Evolutionary conservation across 805 yeast genomes (phyloP), one percentile per base, ranked within the genome.

Genomic region (Starmerella stigmatis): DNA sequence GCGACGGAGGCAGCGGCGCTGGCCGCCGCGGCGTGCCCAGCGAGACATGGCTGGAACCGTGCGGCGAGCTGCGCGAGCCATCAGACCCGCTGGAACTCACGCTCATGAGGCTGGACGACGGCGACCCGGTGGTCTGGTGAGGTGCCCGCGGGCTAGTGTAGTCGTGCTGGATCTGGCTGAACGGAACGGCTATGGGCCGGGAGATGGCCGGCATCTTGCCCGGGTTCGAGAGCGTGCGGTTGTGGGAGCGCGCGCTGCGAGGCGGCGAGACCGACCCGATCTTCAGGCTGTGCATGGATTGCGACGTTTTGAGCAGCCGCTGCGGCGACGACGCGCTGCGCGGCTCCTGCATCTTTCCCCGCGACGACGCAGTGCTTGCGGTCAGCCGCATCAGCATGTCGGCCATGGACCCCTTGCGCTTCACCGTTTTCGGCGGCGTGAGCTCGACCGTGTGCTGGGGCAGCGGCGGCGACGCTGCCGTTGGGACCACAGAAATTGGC

Each of bases 321-420:
- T 10, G 25, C 25, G 36, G 25, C 36, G 36, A 19, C 16, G 25
- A 5, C 23, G 26, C 19, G 12, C 25, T 2, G 26, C 26, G 30
- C 31, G 29, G 13, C 15, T 44, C 47, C 28, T 50, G 46, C 38
- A 40, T 25, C 25, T 56, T 54, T 16, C 57, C 55, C 25, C 60
- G 54, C 13, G 59, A 53, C 16, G 61, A 44, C 7, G 58, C 59
- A 1, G 62, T 60, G 12, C 59, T 56, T 22, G 59, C 45, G 3
- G 63, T 60, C 35, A 61, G 50, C 17, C 64, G 50, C 11, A 63
- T 47, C 4, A 61, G 48, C 33, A 61, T 41, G 16, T 60, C 64
- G 5, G 63, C 50, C 12, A 60, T 57, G 26, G 57, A 45, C 26
- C 58, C 51, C 36, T 50, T 50, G 13, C 54, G 45, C 34, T 41